Conservation (phyloP, 164 flowering plant species). For the Umbellularia californica region DNA sequence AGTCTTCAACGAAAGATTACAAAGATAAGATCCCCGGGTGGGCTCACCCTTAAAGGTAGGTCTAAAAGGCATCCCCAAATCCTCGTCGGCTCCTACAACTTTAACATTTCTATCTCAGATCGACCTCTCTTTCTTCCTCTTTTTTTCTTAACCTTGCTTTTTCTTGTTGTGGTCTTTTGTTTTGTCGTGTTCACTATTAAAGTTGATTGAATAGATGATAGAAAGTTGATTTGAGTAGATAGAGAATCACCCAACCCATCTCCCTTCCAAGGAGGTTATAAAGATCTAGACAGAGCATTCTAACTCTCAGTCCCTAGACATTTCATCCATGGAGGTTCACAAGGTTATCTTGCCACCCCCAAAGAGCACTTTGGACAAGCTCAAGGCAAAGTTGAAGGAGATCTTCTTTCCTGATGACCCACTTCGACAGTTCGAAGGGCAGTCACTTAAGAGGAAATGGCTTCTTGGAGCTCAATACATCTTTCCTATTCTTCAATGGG, state of each 20-base stretch:
- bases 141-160: not conserved
- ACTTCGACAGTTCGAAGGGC: conserved; percentile 70
- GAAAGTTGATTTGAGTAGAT: conserved; percentile 20
- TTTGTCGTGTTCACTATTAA: conserved; percentile 21
- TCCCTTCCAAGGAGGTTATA: not conserved
- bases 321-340: conserved; percentile 50
- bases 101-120: no score
- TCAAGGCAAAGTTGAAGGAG: conserved; percentile 57
- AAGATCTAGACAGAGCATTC: not conserved
- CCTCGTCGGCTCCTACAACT: not conserved
- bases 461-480: conserved; percentile 60
- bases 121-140: not conserved
- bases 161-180: conserved; percentile 15
- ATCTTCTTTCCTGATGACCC: conserved; percentile 96
- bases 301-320: conserved; percentile 16
- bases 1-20: not conserved
- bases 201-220: conserved; percentile 17
- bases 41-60: not conserved
- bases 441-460: conserved; percentile 33
- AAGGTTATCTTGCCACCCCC: conserved; percentile 60
- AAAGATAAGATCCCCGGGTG: conserved; percentile 1
- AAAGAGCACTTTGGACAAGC: conserved; percentile 39
- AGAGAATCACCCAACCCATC: not conserved
- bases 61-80: not conserved
- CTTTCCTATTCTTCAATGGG: conserved; percentile 90